phyloP scores from a whole-genome alignment of 2,329 filamentous ascomycete genomes.

The Penicillium corylophilum region DNA sequence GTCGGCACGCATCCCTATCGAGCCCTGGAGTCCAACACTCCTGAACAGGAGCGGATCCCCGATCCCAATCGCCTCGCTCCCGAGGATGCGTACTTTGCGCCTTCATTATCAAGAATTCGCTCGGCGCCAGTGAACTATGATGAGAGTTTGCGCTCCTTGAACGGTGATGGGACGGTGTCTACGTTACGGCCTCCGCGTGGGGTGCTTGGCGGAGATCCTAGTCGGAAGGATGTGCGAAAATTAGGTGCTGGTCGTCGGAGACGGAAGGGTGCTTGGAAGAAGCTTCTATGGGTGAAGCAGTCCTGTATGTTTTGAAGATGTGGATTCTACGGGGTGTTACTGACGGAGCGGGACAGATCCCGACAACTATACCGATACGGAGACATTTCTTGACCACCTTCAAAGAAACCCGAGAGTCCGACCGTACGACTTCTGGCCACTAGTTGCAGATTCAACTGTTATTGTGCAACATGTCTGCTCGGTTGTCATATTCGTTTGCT shows the following conservation, averaged over 20 bases:
- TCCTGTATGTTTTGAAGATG: conserved; percentile 58
- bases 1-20: conserved; percentile 49
- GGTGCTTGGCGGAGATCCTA: conserved; percentile 36
- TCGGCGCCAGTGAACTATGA: conserved; percentile 41
- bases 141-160: conserved; percentile 32
- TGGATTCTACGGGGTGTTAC: background rate
- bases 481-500: conserved; percentile 90
- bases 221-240: conserved; percentile 48
- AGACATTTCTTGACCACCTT: conserved; percentile 92
- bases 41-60: conserved; percentile 42
- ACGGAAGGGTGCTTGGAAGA: conserved; percentile 81
- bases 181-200: conserved; percentile 44
- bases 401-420: conserved; percentile 91
- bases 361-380: conserved; percentile 98
- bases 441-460: conserved; percentile 91
- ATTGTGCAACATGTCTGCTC: conserved; percentile 97
- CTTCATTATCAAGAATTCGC: conserved; percentile 59
- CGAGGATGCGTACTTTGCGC: conserved; percentile 73
- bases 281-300: conserved; percentile 96
- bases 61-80: conserved; percentile 73
- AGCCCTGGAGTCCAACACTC: conserved; percentile 36
- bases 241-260: conserved; percentile 63
- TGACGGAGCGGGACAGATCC: conserved; percentile 59
- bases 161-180: conserved; percentile 45
- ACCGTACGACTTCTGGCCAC: conserved; percentile 96